Base-by-base conservation (phyloP, 208 protist genomes). In the Crithidia thermophila region DNA sequence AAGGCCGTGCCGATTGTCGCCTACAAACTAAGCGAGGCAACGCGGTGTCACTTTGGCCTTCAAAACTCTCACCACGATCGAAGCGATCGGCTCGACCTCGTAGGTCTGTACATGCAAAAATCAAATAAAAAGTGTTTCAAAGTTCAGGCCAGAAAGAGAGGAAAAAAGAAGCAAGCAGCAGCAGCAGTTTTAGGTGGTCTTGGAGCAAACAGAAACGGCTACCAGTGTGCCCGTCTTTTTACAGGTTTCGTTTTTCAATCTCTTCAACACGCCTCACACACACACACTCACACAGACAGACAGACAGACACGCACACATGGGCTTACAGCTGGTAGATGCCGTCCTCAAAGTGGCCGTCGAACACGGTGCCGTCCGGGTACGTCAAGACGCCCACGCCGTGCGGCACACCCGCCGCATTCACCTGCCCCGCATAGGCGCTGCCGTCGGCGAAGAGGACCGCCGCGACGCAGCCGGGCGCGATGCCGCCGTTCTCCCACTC, bases 341-440 rank as follows among this genome's bases (percentile, higher is more conserved):
- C 93, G 18, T 94, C 60, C 18, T 51, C 33, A 72, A 94, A 97
- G 7, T 20, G 51, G 6, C 93, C 93, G 25, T 85, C 68, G 67
- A 95, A 97, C 13, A 77, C 77, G 11, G 93, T 96, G 33, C 73
- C 79, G 66, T 97, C 90, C 13, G 86, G 77, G 71, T 96, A 97
- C 4, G 67, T 77, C 46, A 96, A 65, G 25, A 71, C 57, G 10
- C 93, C 93, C 0, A 63, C 47, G 1, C 93, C 93, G 47, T 97
- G 83, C 20, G 93, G 83, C 34, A 81, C 72, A n/a, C 86, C 85
- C 27, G 50, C 43, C 20, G 60, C 23, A 34, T 71, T 67, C 34
- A 75, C 45, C 45, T 89, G 74, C 1, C 94, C 94, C 3, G 71
- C 66, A 62, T 98, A 98, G 31, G 91, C 71, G 53, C 80, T 88